Percentiles rank a stretch among this genome's conserved stretches.
These are phyloP conservation scores for Gynochthodes officinalis DNA, from an alignment of 257 asterid species.

Conservation along the genomic window DNA sequence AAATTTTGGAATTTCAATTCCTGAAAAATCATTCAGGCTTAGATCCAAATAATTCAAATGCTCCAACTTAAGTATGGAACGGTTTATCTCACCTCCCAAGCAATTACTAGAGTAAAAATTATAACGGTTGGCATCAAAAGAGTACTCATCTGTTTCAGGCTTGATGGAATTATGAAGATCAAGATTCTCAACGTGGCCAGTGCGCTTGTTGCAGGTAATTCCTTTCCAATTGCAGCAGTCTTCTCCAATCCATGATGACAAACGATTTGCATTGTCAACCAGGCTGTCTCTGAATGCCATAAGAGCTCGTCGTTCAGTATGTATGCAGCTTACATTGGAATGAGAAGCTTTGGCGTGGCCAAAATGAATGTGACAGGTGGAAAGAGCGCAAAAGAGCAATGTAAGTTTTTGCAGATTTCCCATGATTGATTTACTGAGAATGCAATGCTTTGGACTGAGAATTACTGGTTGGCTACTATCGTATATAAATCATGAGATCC, in stretches of 20 bases:
- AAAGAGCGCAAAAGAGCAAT: neutral
- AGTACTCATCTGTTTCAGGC: neutral
- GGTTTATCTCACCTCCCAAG: conserved; percentile 20
- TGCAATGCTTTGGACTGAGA: too few relatives aligned
- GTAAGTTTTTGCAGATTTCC: neutral
- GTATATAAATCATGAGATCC: too few relatives aligned
- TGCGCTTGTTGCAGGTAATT: conserved; percentile 11
- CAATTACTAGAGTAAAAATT: neutral
- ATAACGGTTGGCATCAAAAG: neutral
- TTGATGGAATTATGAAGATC: conserved; percentile 14
- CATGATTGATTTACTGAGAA: neutral
- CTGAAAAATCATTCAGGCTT: conserved; percentile 19
- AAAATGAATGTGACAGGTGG: neutral
- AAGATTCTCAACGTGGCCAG: conserved; percentile 12
- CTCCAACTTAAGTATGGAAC: conserved; percentile 17
- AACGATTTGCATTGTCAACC: neutral
- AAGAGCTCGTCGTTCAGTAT: neutral
- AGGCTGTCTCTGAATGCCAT: neutral
- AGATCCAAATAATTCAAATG: conserved; percentile 24
- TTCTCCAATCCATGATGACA: neutral
- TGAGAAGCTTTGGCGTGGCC: neutral
- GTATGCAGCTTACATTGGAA: neutral
- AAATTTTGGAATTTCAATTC: conserved; percentile 21
- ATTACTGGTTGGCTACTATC: neutral
- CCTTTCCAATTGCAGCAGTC: neutral